phyloP scores from a whole-genome alignment of 495 filamentous ascomycete genomes.

The Aspergillus cavernicola region DNA sequence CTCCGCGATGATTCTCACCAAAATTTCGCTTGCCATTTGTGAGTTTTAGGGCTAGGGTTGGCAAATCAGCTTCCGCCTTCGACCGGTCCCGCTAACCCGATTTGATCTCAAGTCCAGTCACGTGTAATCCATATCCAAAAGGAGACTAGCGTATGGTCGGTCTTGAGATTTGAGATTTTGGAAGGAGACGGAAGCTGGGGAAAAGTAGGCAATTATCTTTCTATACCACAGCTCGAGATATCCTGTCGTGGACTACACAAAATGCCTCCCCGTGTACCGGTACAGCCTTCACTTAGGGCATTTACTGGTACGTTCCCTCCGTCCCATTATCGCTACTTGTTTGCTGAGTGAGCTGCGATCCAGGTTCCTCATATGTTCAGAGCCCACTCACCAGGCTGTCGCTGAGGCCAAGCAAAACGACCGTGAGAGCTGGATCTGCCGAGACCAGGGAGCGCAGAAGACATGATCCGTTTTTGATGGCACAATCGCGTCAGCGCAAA shows the following conservation, averaged over 20 bases:
- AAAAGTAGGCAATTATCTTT: neutral
- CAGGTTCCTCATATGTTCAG: slow-evolving; percentile 33
- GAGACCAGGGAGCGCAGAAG: slow-evolving; percentile 33
- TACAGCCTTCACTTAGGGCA: too few species aligned
- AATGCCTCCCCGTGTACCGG: slow-evolving; percentile 71
- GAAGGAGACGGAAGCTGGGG: neutral
- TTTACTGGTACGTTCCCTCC: too few species aligned
- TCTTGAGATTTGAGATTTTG: slow-evolving; percentile 32
- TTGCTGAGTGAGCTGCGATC: neutral
- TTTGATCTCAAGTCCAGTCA: neutral
- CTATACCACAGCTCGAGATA: neutral
- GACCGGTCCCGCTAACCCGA: neutral
- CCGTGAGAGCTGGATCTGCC: slow-evolving; percentile 36
- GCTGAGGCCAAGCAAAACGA: slow-evolving; percentile 29
- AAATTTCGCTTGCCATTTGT: slow-evolving; percentile 44
- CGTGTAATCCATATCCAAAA: slow-evolving; percentile 4
- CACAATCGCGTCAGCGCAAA: slow-evolving; percentile 73
- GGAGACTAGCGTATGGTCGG: slow-evolving; percentile 24
- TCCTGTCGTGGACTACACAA: slow-evolving; percentile 14
- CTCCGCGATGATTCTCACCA: slow-evolving; percentile 24
- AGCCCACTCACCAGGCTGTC: slow-evolving; percentile 28
- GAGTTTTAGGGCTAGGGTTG: slow-evolving; percentile 42
- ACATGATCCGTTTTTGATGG: slow-evolving; percentile 44
- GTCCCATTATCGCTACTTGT: neutral
- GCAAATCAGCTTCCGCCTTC: slow-evolving; percentile 6